Evolutionary conservation across 148 eudicot species (phyloP), one percentile per base, ranked within the genome.

Genomic region (Chenopodium berlandieri): DNA sequence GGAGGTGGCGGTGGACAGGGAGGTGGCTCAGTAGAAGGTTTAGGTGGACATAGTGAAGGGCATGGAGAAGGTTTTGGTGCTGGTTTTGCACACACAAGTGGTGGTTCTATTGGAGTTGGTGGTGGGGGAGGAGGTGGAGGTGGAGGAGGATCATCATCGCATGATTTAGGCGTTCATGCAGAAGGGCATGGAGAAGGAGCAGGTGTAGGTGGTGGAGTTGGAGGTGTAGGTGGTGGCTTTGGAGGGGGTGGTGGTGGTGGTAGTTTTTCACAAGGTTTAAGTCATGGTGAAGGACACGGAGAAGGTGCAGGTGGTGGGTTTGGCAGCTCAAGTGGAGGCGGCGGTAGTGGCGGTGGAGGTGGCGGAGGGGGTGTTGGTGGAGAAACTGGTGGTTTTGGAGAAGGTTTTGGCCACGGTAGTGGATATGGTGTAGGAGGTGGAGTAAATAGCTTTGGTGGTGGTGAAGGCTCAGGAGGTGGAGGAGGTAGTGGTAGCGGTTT

Each of bases 81-180:
- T 9, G 84, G 84, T 14, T 25, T 54, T 68, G 80, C 44, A 40
- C 44, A 40, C 44, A 40, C 68, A 6, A 78, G 69, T 37, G 76
- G 81, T 8, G 66, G 22, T 32, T 58, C 25, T 34, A 71, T 12
- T 37, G 82, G 54, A 2, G 83, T 71, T 6, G 56, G 60, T 30
- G 83, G 83, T 4, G 44, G 44, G 8, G 80, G 83, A 0, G 83
- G 86, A 9, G 78, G 73, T 5, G 82, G 82, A 19, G 70, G 40
- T 0, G 80, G 80, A 25, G 74, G 46, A 46, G 81, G 75, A 69
- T 79, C 81, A 48, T 79, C 81, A 48, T n/a, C 44, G 1, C 19
- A 79, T 48, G 52, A 37, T 27, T 50, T 31, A 16, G 40, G 48
- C 65, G 69, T 64, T 4, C n/a, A 67, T 48, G 25, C 23, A 27